Evolutionary conservation across 2,329 filamentous ascomycete genomes (phyloP).

Genomic region (Alternaria tenuissima): DNA sequence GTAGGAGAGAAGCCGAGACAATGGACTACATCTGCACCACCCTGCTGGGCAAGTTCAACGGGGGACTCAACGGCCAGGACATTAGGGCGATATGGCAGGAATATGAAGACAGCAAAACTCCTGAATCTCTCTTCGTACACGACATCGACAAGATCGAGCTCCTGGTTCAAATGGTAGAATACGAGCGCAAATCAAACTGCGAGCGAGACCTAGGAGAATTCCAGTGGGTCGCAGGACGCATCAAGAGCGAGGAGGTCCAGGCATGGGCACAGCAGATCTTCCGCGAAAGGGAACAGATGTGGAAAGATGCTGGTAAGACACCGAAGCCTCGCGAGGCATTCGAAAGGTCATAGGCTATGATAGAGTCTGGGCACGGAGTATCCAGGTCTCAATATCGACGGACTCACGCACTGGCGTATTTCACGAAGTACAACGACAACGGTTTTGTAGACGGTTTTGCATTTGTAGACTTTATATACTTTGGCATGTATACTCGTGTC

Average conservation of each 20-base stretch:
- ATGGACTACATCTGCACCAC: constrained; percentile 88
- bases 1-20: constrained; percentile 80
- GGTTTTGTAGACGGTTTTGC: not conserved
- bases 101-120: constrained; percentile 87
- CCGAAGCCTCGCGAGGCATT: constrained; percentile 22
- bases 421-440: not conserved
- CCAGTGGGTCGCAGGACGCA: constrained; percentile 75
- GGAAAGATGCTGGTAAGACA: constrained; percentile 60
- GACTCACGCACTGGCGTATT: not conserved
- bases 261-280: constrained; percentile 81
- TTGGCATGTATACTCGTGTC: not conserved
- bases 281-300: constrained; percentile 76
- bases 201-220: constrained; percentile 86
- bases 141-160: constrained; percentile 98
- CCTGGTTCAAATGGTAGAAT: constrained; percentile 94
- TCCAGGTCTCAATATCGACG: not conserved
- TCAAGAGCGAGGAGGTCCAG: constrained; percentile 79
- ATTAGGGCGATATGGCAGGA: constrained; percentile 89
- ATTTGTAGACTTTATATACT: not conserved
- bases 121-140: constrained; percentile 89
- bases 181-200: constrained; percentile 76
- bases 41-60: constrained; percentile 77
- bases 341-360: not conserved
- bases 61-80: constrained; percentile 72
- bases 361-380: not conserved